Conservation (phyloP, 164 flowering plant species). For the Dillenia turbinata region DNA sequence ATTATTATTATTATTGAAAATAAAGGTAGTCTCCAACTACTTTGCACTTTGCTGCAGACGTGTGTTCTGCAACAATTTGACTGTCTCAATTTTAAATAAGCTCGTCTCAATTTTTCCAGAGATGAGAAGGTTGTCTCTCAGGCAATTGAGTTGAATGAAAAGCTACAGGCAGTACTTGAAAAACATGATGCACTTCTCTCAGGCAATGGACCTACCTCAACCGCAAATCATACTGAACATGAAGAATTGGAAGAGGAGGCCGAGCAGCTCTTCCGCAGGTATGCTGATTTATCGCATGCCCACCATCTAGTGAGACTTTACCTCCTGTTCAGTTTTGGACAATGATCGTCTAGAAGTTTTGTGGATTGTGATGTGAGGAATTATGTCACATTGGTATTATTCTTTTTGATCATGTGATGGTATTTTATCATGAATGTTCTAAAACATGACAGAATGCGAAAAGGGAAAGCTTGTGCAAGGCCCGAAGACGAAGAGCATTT, state of each 20-base stretch:
- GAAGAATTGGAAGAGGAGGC: conserved; percentile 61
- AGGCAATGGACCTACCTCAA: conserved; percentile 25
- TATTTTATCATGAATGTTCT: not conserved
- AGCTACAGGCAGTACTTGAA: conserved; percentile 59
- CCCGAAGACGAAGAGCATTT: conserved; percentile 54
- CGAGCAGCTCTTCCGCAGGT: conserved; percentile 86
- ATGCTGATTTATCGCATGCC: not conserved
- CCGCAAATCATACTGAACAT: conserved; percentile 27
- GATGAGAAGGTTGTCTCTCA: conserved; percentile 72
- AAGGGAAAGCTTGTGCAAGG: conserved; percentile 79
- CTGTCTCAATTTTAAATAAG: not conserved
- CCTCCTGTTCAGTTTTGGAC: too few relatives aligned
- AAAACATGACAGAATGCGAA: conserved; percentile 50
- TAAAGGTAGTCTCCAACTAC: too few relatives aligned
- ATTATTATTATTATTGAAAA: too few relatives aligned
- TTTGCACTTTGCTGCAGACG: too few relatives aligned
- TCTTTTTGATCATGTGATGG: not conserved
- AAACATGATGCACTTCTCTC: conserved; percentile 80
- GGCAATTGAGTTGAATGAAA: conserved; percentile 85
- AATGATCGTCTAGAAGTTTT: too few relatives aligned
- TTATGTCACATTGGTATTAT: not conserved
- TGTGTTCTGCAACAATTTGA: too few relatives aligned
- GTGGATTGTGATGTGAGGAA: not conserved
- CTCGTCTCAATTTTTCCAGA: conserved; percentile 30
- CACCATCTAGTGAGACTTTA: too few relatives aligned